Evolutionary conservation across 768 basidiomycete species (phyloP).

Genomic region (Mycena alexandri): DNA sequence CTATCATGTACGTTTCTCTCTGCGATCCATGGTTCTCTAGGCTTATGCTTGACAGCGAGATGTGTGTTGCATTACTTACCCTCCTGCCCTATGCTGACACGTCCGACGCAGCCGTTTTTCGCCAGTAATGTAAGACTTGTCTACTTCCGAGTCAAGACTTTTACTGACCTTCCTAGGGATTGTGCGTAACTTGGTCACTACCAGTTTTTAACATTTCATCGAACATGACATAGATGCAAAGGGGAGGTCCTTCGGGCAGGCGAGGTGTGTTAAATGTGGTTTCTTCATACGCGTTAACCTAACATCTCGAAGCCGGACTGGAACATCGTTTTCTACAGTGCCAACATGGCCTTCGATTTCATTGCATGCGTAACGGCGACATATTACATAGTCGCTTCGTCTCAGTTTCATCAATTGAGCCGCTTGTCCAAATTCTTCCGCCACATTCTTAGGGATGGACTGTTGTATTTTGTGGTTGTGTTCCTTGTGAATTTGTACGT

Average conservation of each 20-base stretch:
- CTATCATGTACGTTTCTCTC: conserved; percentile 24
- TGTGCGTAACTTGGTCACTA: neutral
- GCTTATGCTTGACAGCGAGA: conserved; percentile 15
- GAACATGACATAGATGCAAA: conserved; percentile 13
- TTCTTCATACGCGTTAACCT: neutral
- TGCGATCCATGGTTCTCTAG: no score
- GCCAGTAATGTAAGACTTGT: neutral
- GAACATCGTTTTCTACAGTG: conserved; percentile 33
- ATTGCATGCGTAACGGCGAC: conserved; percentile 23
- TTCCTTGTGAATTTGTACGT: conserved; percentile 28
- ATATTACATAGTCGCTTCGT: conserved; percentile 11
- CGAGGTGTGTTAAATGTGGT: conserved; percentile 14
- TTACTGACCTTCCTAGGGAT: conserved; percentile 1
- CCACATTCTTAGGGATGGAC: conserved; percentile 18
- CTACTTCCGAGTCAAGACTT: neutral
- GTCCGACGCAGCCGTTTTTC: conserved; percentile 16
- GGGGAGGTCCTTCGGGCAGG: conserved; percentile 13
- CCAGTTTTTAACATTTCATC: neutral
- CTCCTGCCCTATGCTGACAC: neutral
- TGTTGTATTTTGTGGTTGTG: conserved; percentile 12
- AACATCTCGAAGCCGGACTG: conserved; percentile 26
- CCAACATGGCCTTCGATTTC: conserved; percentile 27
- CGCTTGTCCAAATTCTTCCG: conserved; percentile 7
- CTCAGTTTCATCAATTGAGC: conserved; percentile 9
- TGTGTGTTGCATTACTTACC: conserved; percentile 7